A percentile compares a stretch with the other conserved stretches of the same genome.
Conservation (phyloP, 495 filamentous ascomycete species). For the Choiromyces venosus region DNA sequence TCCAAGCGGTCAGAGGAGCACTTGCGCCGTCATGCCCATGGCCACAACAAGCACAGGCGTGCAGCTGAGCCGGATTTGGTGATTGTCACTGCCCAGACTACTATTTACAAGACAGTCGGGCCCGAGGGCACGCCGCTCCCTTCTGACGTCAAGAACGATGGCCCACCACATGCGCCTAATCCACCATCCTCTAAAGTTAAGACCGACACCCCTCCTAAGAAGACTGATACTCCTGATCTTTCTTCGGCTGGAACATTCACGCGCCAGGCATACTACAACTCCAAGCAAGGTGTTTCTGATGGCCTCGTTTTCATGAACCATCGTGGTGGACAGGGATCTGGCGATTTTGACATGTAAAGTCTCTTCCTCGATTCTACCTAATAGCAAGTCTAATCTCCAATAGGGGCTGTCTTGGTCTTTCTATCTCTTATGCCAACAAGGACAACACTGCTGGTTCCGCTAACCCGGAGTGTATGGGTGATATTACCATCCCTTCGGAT, state of each 20-base stretch:
- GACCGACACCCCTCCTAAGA: not conserved
- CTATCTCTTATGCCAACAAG: constrained; percentile 55
- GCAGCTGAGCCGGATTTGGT: not conserved
- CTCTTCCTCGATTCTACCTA: constrained; percentile 8
- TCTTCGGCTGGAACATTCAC: not conserved
- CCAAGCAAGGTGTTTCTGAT: constrained; percentile 47
- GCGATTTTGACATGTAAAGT: constrained; percentile 54
- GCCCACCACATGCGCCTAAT: not conserved
- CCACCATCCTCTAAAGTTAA: not conserved
- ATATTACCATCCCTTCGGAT: constrained; percentile 51
- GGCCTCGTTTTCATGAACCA: constrained; percentile 65
- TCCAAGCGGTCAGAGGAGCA: constrained; percentile 43
- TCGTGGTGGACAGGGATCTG: constrained; percentile 55
- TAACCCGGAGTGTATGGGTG: constrained; percentile 49
- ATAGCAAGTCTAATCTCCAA: constrained; percentile 10
- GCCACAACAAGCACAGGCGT: constrained; percentile 43
- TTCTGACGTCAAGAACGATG: not conserved
- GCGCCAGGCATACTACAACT: constrained; percentile 55
- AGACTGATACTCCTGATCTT: not conserved
- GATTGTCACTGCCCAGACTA: not conserved
- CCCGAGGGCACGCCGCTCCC: not conserved
- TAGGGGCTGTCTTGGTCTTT: constrained; percentile 55
- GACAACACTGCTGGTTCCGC: constrained; percentile 50
- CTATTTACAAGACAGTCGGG: not conserved
- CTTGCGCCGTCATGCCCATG: constrained; percentile 44